Base-by-base conservation (phyloP, 2,329 filamentous ascomycete species). In the Rutstroemia sydowiana region DNA sequence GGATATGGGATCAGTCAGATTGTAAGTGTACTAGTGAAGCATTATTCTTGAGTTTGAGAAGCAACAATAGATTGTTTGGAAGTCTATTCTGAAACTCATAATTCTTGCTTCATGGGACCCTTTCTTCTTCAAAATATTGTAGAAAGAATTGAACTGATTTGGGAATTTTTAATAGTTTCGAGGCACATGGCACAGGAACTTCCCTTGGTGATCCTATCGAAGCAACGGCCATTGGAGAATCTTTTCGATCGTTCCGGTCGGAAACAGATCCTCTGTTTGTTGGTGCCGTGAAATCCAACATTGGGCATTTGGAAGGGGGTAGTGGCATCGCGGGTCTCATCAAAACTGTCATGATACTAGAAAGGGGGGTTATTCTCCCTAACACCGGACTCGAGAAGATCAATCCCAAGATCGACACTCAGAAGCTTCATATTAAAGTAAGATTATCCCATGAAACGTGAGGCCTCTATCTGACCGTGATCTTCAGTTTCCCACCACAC, bases 281-380 rank as follows among this genome's bases (percentile, higher is more conserved):
- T 32, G 61, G 58, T 1, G 36, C 54, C 2, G 34, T 60, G 6
- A 64, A 63, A 36, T 45, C 55, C 3, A 63, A 59, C 34, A 55
- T 62, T 26, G 60, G 60, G 6, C 60, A 63, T 46, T 28, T 57
- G 2, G 59, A 63, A 54, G 52, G 43, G 8, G 48, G 7, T 2
- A 47, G 36, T 51, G 55, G 53, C 11, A 8, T 58, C 18, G 39
- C 52, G 3, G 48, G 50, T 16, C n/a, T 58, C 3, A 51, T 57
- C 2, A 62, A 61, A 28, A 20, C 30, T 2, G 30, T 52, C 18
- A 26, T 59, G 2, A 47, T 42, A 18, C 26, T 58, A 14, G 47
- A 57, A 26, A 66, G 66, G 28, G 67, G 67, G 0, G 61, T 70
- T 3, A 67, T 73, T 23, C 65, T n/a, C n/a, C n/a, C n/a, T n/a